Base-by-base conservation (phyloP, 441 rosid genomes). In the Melastoma candidum region DNA sequence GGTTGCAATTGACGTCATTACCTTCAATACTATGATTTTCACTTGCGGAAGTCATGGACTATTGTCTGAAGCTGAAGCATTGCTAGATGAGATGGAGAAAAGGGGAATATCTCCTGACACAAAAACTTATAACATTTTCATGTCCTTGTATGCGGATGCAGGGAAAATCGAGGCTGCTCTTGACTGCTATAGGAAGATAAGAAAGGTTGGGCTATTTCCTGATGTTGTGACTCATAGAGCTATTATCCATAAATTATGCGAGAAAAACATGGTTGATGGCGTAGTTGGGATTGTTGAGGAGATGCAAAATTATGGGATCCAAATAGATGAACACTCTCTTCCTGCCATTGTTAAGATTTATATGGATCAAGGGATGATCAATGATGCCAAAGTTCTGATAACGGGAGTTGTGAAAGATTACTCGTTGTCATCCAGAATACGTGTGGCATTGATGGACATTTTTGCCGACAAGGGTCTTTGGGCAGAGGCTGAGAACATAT, bases 1-100 rank as follows among this genome's bases (percentile, higher is more conserved):
- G 58, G 86, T 87, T 43, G 60, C 77, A 39, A 71, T 81, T 67
- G 96, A 90, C 57, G 72, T 85, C 2, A 69, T 83, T 27, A 87
- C 96, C 12, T 87, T 90, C 66, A 90, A 90, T 49, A 87, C 96
- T 6, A 87, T 90, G 95, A 90, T 87, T 48, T 76, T 74, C 70
- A 84, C 80, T n/a, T 84, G 95, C 72, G 97, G 96, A 60, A 81
- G 76, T 65, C 84, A 78, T 51, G 95, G 95, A 47, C 70, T 63
- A 39, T 56, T 87, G 64, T 71, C 68, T 11, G 97, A 90, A 63
- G 95, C 96, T 13, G 95, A 90, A 58, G 50, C 82, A 11, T 72
- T 87, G 75, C 75, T 83, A 58, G 63, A 53, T 50, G 79, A 75
- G 81, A 90, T 90, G 97, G 92, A 84, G 61, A 79, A 71, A 63